These are phyloP conservation scores for Nakazawaea holstii DNA, from an alignment of 805 yeast species.

Conservation along the genomic window DNA sequence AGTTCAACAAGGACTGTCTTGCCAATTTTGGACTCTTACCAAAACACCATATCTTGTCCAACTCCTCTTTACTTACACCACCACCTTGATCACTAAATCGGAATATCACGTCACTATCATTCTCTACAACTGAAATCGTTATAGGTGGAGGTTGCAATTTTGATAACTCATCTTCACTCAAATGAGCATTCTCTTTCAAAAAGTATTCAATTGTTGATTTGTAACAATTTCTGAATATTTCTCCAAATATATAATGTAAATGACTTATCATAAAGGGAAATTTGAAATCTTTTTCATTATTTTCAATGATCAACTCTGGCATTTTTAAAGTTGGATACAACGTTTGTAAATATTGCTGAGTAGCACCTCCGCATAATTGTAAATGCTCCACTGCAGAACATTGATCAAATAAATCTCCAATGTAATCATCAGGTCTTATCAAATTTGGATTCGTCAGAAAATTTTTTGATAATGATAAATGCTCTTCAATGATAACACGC, in stretches of 20 bases:
- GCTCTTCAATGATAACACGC: constrained; percentile 89
- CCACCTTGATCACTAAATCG: constrained; percentile 90
- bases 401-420: constrained; percentile 77
- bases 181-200: constrained; percentile 20
- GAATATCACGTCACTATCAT: constrained; percentile 62
- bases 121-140: constrained; percentile 65
- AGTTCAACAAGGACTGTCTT: constrained; percentile 50
- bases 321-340: constrained; percentile 51
- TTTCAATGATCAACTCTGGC: constrained; percentile 78
- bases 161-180: constrained; percentile 12
- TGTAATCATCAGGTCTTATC: constrained; percentile 45
- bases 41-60: constrained; percentile 79
- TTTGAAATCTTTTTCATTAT: constrained; percentile 41
- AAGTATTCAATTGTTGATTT: constrained; percentile 68
- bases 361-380: constrained; percentile 44
- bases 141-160: constrained; percentile 56
- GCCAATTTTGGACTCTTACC: constrained; percentile 66
- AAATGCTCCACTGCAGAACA: constrained; percentile 72
- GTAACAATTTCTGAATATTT: constrained; percentile 76
- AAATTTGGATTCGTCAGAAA: constrained; percentile 35
- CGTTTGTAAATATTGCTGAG: constrained; percentile 45
- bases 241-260: constrained; percentile 81
- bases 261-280: constrained; percentile 87
- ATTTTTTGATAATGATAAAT: constrained; percentile 60
- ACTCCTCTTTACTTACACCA: constrained; percentile 59